phyloP scores from a whole-genome alignment of 768 basidiomycete species.

The Psilocybe tampanensis region DNA sequence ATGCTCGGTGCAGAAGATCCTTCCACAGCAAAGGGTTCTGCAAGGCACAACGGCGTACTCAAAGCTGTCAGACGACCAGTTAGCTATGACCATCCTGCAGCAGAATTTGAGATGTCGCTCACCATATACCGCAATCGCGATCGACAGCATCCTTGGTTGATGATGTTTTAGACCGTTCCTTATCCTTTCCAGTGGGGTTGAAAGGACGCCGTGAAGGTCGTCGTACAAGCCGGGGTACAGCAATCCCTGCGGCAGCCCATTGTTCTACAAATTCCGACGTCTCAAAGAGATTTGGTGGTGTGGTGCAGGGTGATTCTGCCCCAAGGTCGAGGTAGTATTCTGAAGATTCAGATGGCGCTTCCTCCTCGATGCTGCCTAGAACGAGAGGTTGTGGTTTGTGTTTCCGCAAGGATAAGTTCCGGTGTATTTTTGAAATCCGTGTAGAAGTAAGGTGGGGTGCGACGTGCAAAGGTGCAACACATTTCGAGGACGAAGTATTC shows the following conservation, averaged over 20 bases:
- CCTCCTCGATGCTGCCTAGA: constrained; percentile 28
- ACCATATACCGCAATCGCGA: constrained; percentile 36
- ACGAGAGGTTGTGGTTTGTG: constrained; percentile 15
- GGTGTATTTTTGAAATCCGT: neutral
- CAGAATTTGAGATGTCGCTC: neutral
- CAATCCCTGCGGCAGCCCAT: constrained; percentile 25
- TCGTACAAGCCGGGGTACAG: constrained; percentile 16
- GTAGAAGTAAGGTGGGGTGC: neutral
- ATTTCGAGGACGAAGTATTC: neutral
- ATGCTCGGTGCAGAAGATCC: constrained; percentile 34
- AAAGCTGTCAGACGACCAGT: constrained; percentile 20
- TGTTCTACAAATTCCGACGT: constrained; percentile 20
- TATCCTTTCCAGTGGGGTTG: constrained; percentile 12
- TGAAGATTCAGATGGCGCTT: constrained; percentile 11
- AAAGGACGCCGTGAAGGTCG: constrained; percentile 11
- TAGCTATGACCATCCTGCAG: neutral
- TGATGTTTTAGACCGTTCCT: constrained; percentile 3
- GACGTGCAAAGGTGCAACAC: neutral
- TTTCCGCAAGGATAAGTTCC: constrained; percentile 12
- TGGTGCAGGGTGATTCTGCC: constrained; percentile 24
- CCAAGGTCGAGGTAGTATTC: constrained; percentile 30
- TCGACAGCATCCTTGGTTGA: constrained; percentile 16
- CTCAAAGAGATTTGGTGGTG: constrained; percentile 20
- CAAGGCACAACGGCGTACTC: constrained; percentile 33
- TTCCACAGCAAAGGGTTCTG: constrained; percentile 34